phyloP scores from a whole-genome alignment of 192 early-diverging fungal species.

The Phycomyces blakesleeanus region DNA sequence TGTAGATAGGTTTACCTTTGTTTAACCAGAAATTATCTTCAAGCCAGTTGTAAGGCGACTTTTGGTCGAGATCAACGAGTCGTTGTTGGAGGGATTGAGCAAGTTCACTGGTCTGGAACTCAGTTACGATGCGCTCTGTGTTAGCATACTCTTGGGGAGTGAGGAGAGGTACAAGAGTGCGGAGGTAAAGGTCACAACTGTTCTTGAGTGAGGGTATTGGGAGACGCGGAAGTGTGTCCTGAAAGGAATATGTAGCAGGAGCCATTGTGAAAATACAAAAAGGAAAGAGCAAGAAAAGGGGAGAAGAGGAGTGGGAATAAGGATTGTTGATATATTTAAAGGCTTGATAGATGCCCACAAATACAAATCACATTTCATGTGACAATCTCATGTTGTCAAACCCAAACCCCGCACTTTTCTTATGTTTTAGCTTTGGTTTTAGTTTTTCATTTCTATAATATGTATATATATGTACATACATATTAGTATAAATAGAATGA shows the following conservation, averaged over 20 bases:
- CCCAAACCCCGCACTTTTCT: too few relatives aligned
- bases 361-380: too few relatives aligned
- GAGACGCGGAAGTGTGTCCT: slow-evolving; percentile 50
- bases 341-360: background rate
- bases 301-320: background rate
- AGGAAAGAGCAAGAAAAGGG: slow-evolving; percentile 1
- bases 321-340: background rate
- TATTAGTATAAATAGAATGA: too few relatives aligned
- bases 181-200: slow-evolving; percentile 53
- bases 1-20: slow-evolving; percentile 17
- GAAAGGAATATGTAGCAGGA: slow-evolving; percentile 38
- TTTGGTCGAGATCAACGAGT: slow-evolving; percentile 56
- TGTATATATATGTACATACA: too few relatives aligned
- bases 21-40: slow-evolving; percentile 65
- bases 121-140: slow-evolving; percentile 40
- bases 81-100: slow-evolving; percentile 56
- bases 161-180: slow-evolving; percentile 54
- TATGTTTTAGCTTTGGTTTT: too few relatives aligned
- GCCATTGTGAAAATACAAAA: background rate
- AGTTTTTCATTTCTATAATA: too few relatives aligned
- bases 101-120: slow-evolving; percentile 37
- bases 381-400: too few relatives aligned
- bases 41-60: slow-evolving; percentile 63
- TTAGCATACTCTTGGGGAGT: slow-evolving; percentile 42
- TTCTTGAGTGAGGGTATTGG: slow-evolving; percentile 63